These are phyloP conservation scores for Trichoderma brevicompactum DNA, from an alignment of 2,329 filamentous ascomycete species.

Conservation along the genomic window DNA sequence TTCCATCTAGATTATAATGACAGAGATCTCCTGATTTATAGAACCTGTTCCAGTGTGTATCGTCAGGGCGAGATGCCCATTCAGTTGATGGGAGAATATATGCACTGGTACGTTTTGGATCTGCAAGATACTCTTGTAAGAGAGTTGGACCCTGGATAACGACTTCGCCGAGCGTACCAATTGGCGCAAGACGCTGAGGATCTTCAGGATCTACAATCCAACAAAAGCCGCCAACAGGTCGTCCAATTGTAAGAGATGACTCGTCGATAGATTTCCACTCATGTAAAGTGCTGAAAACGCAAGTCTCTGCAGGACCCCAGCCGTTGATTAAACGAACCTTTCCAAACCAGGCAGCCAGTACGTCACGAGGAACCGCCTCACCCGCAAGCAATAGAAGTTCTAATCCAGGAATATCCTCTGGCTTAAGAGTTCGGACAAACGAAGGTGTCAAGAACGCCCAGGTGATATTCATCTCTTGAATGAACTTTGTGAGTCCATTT, in stretches of 20 bases:
- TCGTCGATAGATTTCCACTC: neutral
- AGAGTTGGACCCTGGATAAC: slow-evolving; percentile 50
- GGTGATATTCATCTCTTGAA: neutral
- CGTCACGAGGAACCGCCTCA: slow-evolving; percentile 9
- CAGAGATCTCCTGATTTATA: slow-evolving; percentile 54
- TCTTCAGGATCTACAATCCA: slow-evolving; percentile 36
- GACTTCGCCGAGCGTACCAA: slow-evolving; percentile 39
- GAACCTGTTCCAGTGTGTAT: slow-evolving; percentile 31
- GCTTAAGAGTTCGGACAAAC: neutral
- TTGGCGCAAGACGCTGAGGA: slow-evolving; percentile 31
- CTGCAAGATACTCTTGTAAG: slow-evolving; percentile 54
- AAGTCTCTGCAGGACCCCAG: slow-evolving; percentile 49
- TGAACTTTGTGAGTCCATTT: slow-evolving; percentile 24
- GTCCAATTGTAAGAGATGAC: slow-evolving; percentile 23
- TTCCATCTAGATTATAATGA: slow-evolving; percentile 44
- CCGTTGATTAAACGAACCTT: slow-evolving; percentile 45
- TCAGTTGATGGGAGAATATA: slow-evolving; percentile 43
- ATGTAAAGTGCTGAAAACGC: slow-evolving; percentile 35
- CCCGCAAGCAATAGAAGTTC: slow-evolving; percentile 21
- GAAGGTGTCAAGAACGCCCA: slow-evolving; percentile 22
- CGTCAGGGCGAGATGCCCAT: slow-evolving; percentile 2
- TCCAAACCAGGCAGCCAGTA: slow-evolving; percentile 10
- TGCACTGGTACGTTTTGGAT: slow-evolving; percentile 45
- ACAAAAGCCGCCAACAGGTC: slow-evolving; percentile 18
- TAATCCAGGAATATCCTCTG: slow-evolving; percentile 12